Evolutionary conservation across 345 rosid species (phyloP), one percentile per base, ranked within the genome.

Genomic region (Eucalyptus erythrocorys): DNA sequence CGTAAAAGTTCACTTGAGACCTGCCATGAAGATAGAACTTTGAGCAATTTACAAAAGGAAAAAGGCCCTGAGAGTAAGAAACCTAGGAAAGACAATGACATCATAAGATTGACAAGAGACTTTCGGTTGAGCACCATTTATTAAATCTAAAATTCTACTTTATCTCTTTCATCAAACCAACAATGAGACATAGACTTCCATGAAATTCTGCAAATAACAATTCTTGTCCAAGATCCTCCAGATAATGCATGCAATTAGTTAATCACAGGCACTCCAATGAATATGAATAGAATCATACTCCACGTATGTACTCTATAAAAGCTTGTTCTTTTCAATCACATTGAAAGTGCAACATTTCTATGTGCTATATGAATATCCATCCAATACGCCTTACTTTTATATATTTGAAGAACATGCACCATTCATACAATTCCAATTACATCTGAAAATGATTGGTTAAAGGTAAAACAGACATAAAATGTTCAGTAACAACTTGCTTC

Each of bases 1-100:
- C 92, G 94, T 89, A 94, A 85, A 89, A 89, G 89, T 89, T 90
- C 89, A 89, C 86, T 81, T 86, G 93, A 93, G 82, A 94, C 95
- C 98, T 96, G 91, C 84, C 50, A 88, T 48, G 50, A 40, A 85
- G 66, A 86, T 32, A 55, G 16, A 32, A 55, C 30, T n/a, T 51
- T 55, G 61, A 86, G 59, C 17, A 50, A 48, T 51, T 86, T 12
- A 87, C n/a, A 27, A 88, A 53, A 43, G 49, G 64, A 89, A 89
- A 32, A 76, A 10, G 47, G 47, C 47, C 47, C 82, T 7, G 13
- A 40, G 82, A 22, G 8, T 48, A 87, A 91, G 61, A 30, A 88
- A 30, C 48, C 42, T 84, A 64, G 24, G 85, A 50, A 86, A 27
- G 76, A 64, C 26, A 82, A 51, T 85, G 53, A 57, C 11, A 82